phyloP scores from a whole-genome alignment of 2,329 filamentous ascomycete species.

The Fusarium poae region DNA sequence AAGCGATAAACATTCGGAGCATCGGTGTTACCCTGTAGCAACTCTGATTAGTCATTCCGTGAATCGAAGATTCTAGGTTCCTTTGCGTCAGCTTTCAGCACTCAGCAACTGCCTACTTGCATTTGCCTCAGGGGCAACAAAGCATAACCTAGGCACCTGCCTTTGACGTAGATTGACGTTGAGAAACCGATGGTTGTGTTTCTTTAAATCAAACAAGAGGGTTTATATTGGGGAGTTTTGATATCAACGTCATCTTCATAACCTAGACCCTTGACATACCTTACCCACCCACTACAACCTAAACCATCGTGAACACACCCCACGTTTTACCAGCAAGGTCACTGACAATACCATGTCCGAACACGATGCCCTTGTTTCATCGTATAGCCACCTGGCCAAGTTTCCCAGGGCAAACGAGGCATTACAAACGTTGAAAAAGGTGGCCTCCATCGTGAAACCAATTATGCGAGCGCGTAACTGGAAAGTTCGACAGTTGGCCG shows the following conservation, averaged over 20 bases:
- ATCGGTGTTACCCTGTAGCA: not conserved
- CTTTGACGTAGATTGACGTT: constrained; percentile 42
- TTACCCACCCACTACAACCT: not conserved
- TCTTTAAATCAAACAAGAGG: not conserved
- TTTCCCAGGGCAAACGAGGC: constrained; percentile 64
- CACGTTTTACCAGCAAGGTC: constrained; percentile 12
- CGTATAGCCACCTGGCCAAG: constrained; percentile 63
- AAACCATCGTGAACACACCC: constrained; percentile 14
- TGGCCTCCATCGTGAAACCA: constrained; percentile 91
- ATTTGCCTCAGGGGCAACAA: constrained; percentile 30
- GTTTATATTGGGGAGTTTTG: not conserved
- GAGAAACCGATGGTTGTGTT: not conserved
- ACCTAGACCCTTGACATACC: not conserved
- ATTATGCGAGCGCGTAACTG: constrained; percentile 91
- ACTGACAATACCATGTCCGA: constrained; percentile 40
- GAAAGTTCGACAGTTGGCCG: constrained; percentile 81
- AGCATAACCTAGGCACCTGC: constrained; percentile 41
- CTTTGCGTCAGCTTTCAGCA: constrained; percentile 38
- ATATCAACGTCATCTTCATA: constrained; percentile 18
- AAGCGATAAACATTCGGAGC: not conserved
- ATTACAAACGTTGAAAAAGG: constrained; percentile 76
- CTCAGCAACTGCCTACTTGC: constrained; percentile 11
- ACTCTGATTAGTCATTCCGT: constrained; percentile 43
- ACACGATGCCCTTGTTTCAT: constrained; percentile 60
- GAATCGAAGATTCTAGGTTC: constrained; percentile 45